These are phyloP conservation scores for Calvatia gigantea DNA, from an alignment of 768 basidiomycete species.

Conservation along the genomic window DNA sequence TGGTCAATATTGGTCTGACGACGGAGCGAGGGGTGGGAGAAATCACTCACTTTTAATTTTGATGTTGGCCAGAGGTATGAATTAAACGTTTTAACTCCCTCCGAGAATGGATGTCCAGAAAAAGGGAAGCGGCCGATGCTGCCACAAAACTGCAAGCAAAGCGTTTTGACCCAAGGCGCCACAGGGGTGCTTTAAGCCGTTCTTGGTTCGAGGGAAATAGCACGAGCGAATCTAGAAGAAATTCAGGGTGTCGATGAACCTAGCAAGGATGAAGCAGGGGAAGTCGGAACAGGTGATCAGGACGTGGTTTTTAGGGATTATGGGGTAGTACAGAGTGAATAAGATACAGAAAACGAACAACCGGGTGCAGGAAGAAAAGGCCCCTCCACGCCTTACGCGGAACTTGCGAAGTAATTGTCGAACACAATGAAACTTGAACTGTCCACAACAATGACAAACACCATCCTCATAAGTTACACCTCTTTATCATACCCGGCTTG, in stretches of 20 bases:
- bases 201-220: background rate
- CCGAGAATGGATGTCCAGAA: background rate
- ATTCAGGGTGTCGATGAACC: background rate
- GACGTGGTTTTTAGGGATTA: background rate
- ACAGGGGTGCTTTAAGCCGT: background rate
- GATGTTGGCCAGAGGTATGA: background rate
- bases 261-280: background rate
- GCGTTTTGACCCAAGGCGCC: background rate
- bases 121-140: background rate
- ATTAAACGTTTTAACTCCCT: background rate
- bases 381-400: background rate
- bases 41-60: background rate
- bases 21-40: background rate
- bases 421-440: background rate
- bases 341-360: background rate
- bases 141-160: background rate
- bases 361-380: background rate
- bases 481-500: too few relatives aligned
- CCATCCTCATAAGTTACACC: too few relatives aligned
- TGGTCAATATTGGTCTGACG: conserved; percentile 4
- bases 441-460: conserved; percentile 8
- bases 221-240: background rate
- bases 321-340: too few relatives aligned
- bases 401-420: background rate
- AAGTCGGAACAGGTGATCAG: background rate